A percentile compares a stretch with the other conserved stretches of the same genome.
phyloP scores from a whole-genome alignment of 2,329 filamentous ascomycete species.

The Colletotrichum noveboracense region DNA sequence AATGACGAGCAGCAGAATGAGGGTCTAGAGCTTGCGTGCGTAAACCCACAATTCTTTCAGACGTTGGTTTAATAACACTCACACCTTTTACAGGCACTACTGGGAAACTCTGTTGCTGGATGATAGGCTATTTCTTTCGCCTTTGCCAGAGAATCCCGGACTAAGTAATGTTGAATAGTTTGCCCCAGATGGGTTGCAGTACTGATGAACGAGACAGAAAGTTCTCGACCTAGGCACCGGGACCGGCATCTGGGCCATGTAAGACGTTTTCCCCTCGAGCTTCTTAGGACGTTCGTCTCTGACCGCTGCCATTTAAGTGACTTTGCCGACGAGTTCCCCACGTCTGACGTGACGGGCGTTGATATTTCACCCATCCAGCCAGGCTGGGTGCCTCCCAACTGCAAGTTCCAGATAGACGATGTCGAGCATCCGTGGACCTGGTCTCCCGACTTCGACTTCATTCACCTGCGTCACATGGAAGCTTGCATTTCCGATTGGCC shows the following conservation, averaged over 20 bases:
- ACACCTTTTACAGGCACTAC: not conserved
- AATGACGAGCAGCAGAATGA: slow-evolving; percentile 19
- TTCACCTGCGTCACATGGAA: slow-evolving; percentile 59
- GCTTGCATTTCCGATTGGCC: slow-evolving; percentile 59
- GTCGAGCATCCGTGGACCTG: slow-evolving; percentile 56
- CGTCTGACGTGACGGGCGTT: slow-evolving; percentile 52
- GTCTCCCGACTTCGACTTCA: slow-evolving; percentile 57
- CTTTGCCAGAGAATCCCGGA: not conserved
- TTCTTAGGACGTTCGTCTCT: not conserved
- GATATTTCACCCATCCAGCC: slow-evolving; percentile 64
- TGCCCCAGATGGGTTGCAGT: not conserved
- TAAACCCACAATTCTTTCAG: not conserved
- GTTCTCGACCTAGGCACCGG: not conserved
- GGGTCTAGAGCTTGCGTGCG: slow-evolving; percentile 13
- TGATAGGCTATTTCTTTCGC: slow-evolving; percentile 8
- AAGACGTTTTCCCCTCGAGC: not conserved
- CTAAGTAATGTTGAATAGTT: not conserved
- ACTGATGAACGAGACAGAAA: not conserved
- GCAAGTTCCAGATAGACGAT: slow-evolving; percentile 64
- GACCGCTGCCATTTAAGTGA: slow-evolving; percentile 32
- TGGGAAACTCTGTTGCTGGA: slow-evolving; percentile 2
- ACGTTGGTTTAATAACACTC: rapidly evolving
- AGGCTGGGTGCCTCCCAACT: slow-evolving; percentile 59
- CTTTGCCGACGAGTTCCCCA: slow-evolving; percentile 45
- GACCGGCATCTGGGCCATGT: slow-evolving; percentile 10